These are phyloP conservation scores for Posidonia australis DNA, from an alignment of 106 monocot species.

Conservation along the genomic window DNA sequence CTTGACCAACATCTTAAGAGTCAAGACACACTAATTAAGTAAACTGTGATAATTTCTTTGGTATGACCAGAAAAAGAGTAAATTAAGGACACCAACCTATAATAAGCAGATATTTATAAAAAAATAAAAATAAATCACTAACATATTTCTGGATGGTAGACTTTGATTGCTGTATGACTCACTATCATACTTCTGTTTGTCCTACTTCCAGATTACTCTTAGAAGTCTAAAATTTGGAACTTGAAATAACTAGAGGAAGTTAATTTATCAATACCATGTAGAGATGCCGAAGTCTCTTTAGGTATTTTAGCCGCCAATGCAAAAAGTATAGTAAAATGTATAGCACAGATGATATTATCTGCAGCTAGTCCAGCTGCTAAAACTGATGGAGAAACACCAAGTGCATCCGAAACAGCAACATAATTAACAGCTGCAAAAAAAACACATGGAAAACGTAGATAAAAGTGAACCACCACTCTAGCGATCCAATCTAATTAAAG, in stretches of 20 bases:
- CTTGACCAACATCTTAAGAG: too few species aligned
- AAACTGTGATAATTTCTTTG: too few species aligned
- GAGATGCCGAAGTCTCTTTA: slow-evolving; percentile 37
- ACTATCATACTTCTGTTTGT: too few species aligned
- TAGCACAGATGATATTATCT: slow-evolving; percentile 74
- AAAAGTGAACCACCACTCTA: not conserved
- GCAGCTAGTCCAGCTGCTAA: slow-evolving; percentile 73
- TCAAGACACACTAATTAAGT: too few species aligned
- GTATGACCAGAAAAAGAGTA: too few species aligned
- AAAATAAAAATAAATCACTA: too few species aligned
- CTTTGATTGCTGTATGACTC: too few species aligned
- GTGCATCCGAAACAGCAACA: slow-evolving; percentile 76
- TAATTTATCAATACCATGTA: slow-evolving; percentile 12
- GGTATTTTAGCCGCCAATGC: slow-evolving; percentile 69
- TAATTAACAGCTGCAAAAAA: slow-evolving; percentile 65
- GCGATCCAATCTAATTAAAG: not conserved
- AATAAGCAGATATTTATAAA: too few species aligned
- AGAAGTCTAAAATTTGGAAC: not conserved
- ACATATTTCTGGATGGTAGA: too few species aligned
- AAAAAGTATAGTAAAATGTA: slow-evolving; percentile 70
- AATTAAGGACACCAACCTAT: too few species aligned
- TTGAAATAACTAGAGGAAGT: not conserved
- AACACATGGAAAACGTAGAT: not conserved
- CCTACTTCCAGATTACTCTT: not conserved
- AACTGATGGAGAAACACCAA: slow-evolving; percentile 69